Evolutionary conservation across 2,329 filamentous ascomycete species (phyloP), one percentile per base, ranked within the genome.

Genomic region (Stagonosporopsis cucurbitacearum): DNA sequence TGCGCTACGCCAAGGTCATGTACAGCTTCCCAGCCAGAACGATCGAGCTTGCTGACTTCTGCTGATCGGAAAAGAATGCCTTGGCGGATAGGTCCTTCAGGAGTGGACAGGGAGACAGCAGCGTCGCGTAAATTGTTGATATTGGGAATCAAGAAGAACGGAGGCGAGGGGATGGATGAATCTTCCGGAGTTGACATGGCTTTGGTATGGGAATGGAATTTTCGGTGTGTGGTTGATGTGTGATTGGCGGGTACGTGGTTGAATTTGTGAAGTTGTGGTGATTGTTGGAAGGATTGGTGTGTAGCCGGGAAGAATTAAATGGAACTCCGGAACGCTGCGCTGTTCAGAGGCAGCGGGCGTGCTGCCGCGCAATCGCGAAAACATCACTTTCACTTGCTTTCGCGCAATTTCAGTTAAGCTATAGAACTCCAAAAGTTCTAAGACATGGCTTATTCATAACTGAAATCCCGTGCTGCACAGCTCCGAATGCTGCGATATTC

Each of bases 1-100:
- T 82, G 79, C 22, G 78, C 81, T 62, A 94, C 84, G n/a, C 83
- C 82, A 49, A 91, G 77, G 5, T 72, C 63, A 26, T 78, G 48
- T 0, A 75, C 17, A 11, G 55, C 28, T 2, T 46, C 35, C 67
- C 72, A 74, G 13, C 60, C 71, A 0, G 33, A 39, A 0, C 26
- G 32, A 28, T 63, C 58, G 0, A 74, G 58, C n/a, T 63, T 63
- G 6, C 62, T 65, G 2, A 88, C 85, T 62, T 91, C 88, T 2
- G 87, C 89, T 44, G 86, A 86, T 53, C 91, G 87, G 75, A 85
- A 93, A 54, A 89, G 76, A 26, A 86, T 67, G 28, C 81, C 79
- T 20, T 77, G 77, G 23, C 82, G 81, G 57, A 90, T 55, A 70
- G 43, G 48, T 72, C 76, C 68, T 72, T 77, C 47, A 51, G 65